Evolutionary conservation across 1,284 basidiomycete species (phyloP), one percentile per base, ranked within the genome.

Genomic region (Moesziomyces parantarcticus): DNA sequence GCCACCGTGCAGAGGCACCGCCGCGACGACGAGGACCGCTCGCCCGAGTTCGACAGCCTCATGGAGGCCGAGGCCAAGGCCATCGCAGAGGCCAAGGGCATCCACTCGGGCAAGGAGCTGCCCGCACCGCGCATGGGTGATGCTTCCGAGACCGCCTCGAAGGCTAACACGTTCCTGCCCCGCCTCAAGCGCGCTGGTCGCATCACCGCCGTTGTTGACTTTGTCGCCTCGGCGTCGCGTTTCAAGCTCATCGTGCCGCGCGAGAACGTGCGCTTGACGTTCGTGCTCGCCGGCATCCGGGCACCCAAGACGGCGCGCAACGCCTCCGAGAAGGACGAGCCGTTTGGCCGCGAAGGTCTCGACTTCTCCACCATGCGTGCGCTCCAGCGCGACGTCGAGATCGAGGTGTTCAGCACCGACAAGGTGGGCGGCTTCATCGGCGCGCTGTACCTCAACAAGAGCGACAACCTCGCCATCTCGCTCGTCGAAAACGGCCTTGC

Each of bases 401-500:
- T 98, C 65, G 91, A 93, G 74, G 90, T 97, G 46, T 92, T 96
- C 62, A 88, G 89, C 45, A 90, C 91, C 16, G 96, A 99, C 86
- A 97, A 97, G 86, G 91, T 91, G 18, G 96, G 96, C 41, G 95
- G 96, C 8, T 98, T 97, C 86, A 95, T 99, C 74, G 96, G 96
- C 18, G 69, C 91, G 1, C 87, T 97, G 58, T 97, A 92, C 84
- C 74, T 92, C 77, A 93, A 88, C 78, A 66, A 70, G 59, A 74
- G 58, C 2, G 91, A 93, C 71, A 98, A 97, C 82, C 90, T 89
- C 46, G 95, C 94, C 1, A 87, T 95, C 43, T 85, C 89, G 34
- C 88, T 99, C 18, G 90, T 92, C n/a, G 89, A 88, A 61, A 92
- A 94, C 84, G 95, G 95, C 57, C 50, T 79, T 6, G 94, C 93